These are phyloP conservation scores for Neofusicoccum sp. DNA, from an alignment of 2,329 filamentous ascomycete genomes.

Conservation along the genomic window DNA sequence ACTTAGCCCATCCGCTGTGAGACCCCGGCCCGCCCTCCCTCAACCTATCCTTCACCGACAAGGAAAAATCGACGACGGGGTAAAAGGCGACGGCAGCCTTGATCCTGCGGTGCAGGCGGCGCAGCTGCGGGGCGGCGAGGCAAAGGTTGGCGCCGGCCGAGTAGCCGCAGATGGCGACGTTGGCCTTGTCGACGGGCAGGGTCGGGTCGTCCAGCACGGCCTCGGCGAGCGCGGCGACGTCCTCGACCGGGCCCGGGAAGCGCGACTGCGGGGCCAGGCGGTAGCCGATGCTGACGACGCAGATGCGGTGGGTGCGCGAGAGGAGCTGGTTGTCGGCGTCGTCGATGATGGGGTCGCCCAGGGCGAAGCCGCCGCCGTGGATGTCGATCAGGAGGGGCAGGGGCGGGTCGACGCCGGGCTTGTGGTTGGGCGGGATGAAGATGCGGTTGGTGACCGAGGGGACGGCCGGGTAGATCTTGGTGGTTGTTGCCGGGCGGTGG, in stretches of 20 bases:
- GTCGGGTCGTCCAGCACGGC: constrained; percentile 44
- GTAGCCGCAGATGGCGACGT: constrained; percentile 49
- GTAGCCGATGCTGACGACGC: constrained; percentile 53
- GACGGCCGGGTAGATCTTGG: constrained; percentile 6
- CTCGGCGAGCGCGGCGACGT: constrained; percentile 46
- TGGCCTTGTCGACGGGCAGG: constrained; percentile 47
- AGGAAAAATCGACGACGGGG: constrained; percentile 30
- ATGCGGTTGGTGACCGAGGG: constrained; percentile 1
- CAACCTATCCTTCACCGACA: constrained; percentile 16
- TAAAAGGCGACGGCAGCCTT: constrained; percentile 46
- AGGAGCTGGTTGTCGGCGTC: constrained; percentile 50
- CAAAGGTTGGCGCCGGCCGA: constrained; percentile 53
- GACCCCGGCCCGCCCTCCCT: constrained; percentile 2
- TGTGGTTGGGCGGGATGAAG: constrained; percentile 7
- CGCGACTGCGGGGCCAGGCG: constrained; percentile 44
- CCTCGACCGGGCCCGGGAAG: constrained; percentile 48
- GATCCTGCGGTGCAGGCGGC: constrained; percentile 33
- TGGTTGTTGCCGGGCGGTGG: constrained; percentile 10
- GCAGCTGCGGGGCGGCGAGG: constrained; percentile 43
- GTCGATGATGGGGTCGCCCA: constrained; percentile 46
- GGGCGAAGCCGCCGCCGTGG: constrained; percentile 53
- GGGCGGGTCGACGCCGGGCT: neutral
- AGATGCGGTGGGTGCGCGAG: constrained; percentile 39
- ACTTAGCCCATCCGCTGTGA: constrained; percentile 10
- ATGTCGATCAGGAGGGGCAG: constrained; percentile 49